A percentile compares a stretch with the other conserved stretches of the same genome.
phyloP scores from a whole-genome alignment of 495 filamentous ascomycete genomes.

The Aspergillus affinis region DNA sequence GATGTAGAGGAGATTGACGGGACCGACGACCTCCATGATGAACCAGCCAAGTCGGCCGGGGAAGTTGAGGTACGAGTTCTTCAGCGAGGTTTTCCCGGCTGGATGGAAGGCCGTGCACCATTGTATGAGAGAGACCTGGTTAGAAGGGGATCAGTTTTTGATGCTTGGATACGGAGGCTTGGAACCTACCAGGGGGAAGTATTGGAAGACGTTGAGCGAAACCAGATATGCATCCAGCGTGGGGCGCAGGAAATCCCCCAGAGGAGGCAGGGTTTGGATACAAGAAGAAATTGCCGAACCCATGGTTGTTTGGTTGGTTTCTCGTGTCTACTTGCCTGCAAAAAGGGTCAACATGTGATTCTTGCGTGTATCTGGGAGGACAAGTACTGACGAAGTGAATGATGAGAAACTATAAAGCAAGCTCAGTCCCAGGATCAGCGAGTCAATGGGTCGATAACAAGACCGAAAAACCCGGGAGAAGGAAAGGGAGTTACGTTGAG shows the following conservation, averaged over 20 bases:
- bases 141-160: background rate
- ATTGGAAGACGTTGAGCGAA: slow-evolving; percentile 51
- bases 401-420: background rate
- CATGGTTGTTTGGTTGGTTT: slow-evolving; percentile 20
- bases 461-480: background rate
- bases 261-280: slow-evolving; percentile 22
- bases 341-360: background rate
- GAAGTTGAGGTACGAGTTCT: slow-evolving; percentile 69
- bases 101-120: slow-evolving; percentile 65
- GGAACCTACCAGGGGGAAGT: slow-evolving; percentile 42
- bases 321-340: background rate
- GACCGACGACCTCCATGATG: slow-evolving; percentile 79
- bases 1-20: slow-evolving; percentile 73
- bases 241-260: slow-evolving; percentile 48
- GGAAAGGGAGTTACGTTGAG: background rate
- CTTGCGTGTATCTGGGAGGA: background rate
- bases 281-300: slow-evolving; percentile 24
- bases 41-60: slow-evolving; percentile 87
- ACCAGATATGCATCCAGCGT: slow-evolving; percentile 50
- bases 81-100: slow-evolving; percentile 80
- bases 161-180: background rate
- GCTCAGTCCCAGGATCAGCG: background rate
- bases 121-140: slow-evolving; percentile 58
- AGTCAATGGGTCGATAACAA: background rate
- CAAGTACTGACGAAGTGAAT: background rate